phyloP scores from a whole-genome alignment of 768 basidiomycete genomes.

The Tylopilus intermedius region DNA sequence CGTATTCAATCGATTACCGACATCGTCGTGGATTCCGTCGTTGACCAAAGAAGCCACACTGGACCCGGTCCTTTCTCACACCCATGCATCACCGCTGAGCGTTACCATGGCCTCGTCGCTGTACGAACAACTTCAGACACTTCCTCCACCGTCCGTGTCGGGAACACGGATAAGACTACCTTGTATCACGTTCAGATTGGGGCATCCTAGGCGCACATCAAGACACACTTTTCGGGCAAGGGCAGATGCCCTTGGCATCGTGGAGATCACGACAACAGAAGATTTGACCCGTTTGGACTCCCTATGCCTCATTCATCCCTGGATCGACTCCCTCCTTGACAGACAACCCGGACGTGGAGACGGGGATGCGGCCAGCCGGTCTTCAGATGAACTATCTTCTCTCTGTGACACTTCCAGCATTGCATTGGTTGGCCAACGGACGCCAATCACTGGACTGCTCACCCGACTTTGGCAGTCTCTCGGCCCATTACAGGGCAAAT shows the following conservation, averaged over 20 bases:
- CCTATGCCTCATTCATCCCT: background rate
- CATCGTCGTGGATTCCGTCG: background rate
- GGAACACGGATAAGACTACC: background rate
- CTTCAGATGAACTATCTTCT: no score
- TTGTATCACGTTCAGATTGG: background rate
- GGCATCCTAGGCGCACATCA: background rate
- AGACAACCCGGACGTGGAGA: background rate
- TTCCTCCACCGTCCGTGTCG: background rate
- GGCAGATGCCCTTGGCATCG: background rate
- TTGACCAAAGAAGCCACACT: background rate
- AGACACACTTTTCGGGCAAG: background rate
- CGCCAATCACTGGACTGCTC: no score
- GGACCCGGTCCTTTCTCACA: background rate
- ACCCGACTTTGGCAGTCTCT: no score
- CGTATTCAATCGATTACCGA: background rate
- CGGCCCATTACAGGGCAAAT: no score
- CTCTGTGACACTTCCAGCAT: no score
- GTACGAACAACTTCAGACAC: background rate
- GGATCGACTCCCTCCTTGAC: slow-evolving; percentile 1
- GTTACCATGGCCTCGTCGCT: background rate
- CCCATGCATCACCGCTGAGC: no score
- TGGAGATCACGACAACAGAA: background rate
- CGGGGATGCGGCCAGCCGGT: no score
- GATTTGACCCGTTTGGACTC: background rate
- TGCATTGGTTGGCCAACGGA: no score